Conservation (phyloP, 176 grass and related monocot species). For the Juncus inflexus region DNA sequence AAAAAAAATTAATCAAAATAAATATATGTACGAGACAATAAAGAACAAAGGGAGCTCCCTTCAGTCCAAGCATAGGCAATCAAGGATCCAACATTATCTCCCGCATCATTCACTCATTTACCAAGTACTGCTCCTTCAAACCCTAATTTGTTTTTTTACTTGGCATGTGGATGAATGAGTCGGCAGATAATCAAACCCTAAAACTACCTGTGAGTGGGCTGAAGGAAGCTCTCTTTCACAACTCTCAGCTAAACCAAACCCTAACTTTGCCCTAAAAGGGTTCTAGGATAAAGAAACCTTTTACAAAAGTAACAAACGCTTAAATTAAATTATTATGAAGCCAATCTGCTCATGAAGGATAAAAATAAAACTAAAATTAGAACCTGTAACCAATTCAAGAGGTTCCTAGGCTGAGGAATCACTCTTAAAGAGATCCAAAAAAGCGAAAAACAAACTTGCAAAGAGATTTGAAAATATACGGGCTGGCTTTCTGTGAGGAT, state of each 20-base stretch:
- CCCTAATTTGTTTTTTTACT: constrained; percentile 28
- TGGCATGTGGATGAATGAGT: constrained; percentile 87
- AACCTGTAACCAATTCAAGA: no score
- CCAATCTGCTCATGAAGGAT: no score
- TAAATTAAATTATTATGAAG: no score
- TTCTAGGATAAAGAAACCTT: constrained; percentile 3
- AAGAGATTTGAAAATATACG: not conserved
- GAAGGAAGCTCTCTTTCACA: constrained; percentile 86
- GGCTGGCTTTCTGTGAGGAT: not conserved
- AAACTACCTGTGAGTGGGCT: constrained; percentile 68
- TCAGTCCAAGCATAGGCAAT: constrained; percentile 89
- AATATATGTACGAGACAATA: not conserved
- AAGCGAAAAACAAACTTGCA: constrained; percentile 1
- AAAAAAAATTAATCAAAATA: not conserved
- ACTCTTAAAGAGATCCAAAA: no score
- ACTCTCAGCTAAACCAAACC: constrained; percentile 22
- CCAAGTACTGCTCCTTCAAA: constrained; percentile 38
- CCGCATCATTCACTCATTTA: constrained; percentile 96
- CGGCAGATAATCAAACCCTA: constrained; percentile 84
- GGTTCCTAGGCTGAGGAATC: no score
- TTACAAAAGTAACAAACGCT: not conserved
- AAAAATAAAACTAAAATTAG: no score
- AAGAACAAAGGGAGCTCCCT: constrained; percentile 77
- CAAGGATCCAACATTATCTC: constrained; percentile 67
- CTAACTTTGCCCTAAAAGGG: not conserved